Base-by-base conservation (phyloP, 2,329 filamentous ascomycete genomes). In the Gyromitra esculenta region DNA sequence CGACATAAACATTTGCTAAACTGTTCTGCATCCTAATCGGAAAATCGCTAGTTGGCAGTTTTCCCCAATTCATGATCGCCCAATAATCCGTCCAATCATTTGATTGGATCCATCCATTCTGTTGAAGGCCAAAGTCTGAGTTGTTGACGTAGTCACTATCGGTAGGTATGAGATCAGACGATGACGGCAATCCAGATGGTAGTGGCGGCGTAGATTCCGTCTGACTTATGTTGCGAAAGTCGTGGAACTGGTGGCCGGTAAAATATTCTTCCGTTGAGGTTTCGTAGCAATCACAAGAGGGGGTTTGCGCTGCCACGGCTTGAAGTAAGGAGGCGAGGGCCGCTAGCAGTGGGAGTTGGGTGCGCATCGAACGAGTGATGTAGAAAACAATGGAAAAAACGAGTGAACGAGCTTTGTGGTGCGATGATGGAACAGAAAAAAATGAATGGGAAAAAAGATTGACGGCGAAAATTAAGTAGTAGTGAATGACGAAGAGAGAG, bases 1-100 rank as follows among this genome's bases (percentile, higher is more conserved):
- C 68, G 45, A 79, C 45, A 77, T 76, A 79, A 13, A 78, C 78
- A 69, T 78, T 78, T 21, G 73, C 71, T 8, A 68, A 43, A 70
- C 73, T 74, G 25, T 79, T 79, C 52, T 77, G 73, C 78, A 79
- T 79, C 43, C 73, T 39, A 0, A 70, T 21, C 15, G 72, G 71
- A 6, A 77, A 71, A 21, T 64, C 64, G n/a, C 43, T 56, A 0
- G 59, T 48, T 1, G 56, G 21, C 21, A 52, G 5, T 18, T 74
- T 79, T 13, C 77, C 77, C 78, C 78, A 79, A n/a, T 75, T 67
- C 71, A 75, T 67, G 2, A 63, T 73, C 3, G 45, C 37, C 78
- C 78, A 79, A 57, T 64, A 45, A 8, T 60, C 37, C 1, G 64
- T 77, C 69, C 69, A 79, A 5, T 71, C 66, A 11, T 43, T 41